These are phyloP conservation scores for Coniochaeta prunicola DNA, from an alignment of 2,329 filamentous ascomycete genomes.

Conservation along the genomic window DNA sequence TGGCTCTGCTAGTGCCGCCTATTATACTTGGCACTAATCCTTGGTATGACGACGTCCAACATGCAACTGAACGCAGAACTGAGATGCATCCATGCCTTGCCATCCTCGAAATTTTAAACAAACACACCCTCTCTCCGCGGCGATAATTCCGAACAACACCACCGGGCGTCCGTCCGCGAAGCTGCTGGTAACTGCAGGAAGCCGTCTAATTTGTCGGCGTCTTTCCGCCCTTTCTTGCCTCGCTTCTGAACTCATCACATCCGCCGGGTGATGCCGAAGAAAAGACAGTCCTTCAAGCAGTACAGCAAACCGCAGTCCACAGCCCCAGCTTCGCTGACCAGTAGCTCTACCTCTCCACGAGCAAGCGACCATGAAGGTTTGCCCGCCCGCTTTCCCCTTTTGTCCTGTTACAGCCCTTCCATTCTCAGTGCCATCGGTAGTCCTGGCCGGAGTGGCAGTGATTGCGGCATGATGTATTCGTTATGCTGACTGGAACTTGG, in stretches of 20 bases:
- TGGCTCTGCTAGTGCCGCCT: neutral
- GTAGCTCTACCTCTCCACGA: conserved; percentile 12
- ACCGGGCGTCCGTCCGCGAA: neutral
- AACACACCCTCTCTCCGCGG: neutral
- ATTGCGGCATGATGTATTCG: neutral
- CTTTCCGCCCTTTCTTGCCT: neutral
- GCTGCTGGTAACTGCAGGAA: neutral
- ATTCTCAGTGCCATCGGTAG: neutral
- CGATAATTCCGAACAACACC: neutral
- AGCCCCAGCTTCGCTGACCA: conserved; percentile 40
- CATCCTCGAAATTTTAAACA: neutral
- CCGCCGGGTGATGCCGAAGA: conserved; percentile 49
- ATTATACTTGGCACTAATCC: neutral
- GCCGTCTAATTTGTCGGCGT: neutral
- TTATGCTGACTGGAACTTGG: neutral
- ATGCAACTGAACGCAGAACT: neutral
- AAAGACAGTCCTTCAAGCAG: conserved; percentile 42
- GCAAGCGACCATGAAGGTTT: conserved; percentile 5
- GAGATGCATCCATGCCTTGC: neutral
- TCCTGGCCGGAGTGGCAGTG: neutral
- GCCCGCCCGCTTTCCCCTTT: neutral
- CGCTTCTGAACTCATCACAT: neutral
- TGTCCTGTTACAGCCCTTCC: neutral
- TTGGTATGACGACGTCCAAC: neutral
- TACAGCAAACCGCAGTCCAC: conserved; percentile 54